These are phyloP conservation scores for Saturnispora serradocipensis DNA, from an alignment of 805 yeast species.

Conservation along the genomic window DNA sequence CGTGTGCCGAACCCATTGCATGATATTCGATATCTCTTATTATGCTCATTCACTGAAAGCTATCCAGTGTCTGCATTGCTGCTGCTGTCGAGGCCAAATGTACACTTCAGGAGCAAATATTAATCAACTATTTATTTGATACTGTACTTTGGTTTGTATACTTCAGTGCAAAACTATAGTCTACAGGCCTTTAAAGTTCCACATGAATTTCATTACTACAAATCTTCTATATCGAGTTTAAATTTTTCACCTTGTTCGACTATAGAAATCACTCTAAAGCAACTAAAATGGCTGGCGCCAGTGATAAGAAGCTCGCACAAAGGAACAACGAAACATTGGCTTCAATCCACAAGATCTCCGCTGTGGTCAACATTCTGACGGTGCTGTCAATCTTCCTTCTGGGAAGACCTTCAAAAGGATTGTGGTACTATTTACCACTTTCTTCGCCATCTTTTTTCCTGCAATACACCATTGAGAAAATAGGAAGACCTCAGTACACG, in stretches of 20 bases:
- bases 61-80: too few species aligned
- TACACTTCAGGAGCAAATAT: too few species aligned
- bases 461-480: constrained; percentile 45
- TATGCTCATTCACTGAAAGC: too few species aligned
- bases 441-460: constrained; percentile 34
- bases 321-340: constrained; percentile 24
- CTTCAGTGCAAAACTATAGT: too few species aligned
- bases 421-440: constrained; percentile 35
- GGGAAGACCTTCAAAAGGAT: constrained; percentile 36
- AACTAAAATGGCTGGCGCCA: constrained; percentile 30
- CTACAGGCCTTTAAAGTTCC: too few species aligned
- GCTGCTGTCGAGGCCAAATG: too few species aligned
- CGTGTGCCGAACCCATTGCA: too few species aligned
- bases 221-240: too few species aligned
- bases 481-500: constrained; percentile 49
- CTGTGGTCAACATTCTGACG: constrained; percentile 31
- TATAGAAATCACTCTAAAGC: not conserved
- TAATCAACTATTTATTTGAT: too few species aligned
- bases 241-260: not conserved
- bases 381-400: constrained; percentile 31
- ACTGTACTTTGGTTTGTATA: too few species aligned
- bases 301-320: constrained; percentile 30
- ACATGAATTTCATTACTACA: too few species aligned
- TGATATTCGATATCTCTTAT: too few species aligned
- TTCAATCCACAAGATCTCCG: constrained; percentile 29